A percentile compares a stretch with the other conserved stretches of the same genome.
phyloP scores from a whole-genome alignment of 2,329 filamentous ascomycete species.

The Hymenoscyphus occultus region DNA sequence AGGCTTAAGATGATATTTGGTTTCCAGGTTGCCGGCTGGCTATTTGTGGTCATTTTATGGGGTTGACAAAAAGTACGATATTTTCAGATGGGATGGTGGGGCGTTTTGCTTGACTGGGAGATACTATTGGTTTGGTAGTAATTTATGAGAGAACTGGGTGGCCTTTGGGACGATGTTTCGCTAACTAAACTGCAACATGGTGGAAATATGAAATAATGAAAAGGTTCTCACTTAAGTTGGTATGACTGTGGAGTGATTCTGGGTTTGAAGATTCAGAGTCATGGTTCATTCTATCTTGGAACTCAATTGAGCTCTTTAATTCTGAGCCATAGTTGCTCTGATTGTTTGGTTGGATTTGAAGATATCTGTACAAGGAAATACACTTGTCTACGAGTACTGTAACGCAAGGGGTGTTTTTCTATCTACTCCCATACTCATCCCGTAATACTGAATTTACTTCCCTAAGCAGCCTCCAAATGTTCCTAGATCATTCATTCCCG shows the following conservation, averaged over 20 bases:
- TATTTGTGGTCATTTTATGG: slow-evolving; percentile 2
- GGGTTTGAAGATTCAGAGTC: neutral
- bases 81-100: neutral
- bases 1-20: neutral
- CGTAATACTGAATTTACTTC: no score
- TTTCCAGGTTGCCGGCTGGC: neutral
- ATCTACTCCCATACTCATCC: no score
- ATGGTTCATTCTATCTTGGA: neutral
- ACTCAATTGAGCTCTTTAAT: no score
- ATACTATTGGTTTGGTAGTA: slow-evolving; percentile 7
- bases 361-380: no score
- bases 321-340: no score
- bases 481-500: no score
- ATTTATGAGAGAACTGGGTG: slow-evolving; percentile 1
- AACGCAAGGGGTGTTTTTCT: no score
- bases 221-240: neutral
- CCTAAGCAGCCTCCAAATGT: no score
- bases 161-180: neutral
- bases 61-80: slow-evolving; percentile 3
- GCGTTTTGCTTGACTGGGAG: neutral
- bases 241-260: neutral
- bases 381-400: no score
- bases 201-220: slow-evolving; percentile 2
- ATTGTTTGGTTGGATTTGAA: no score
- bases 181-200: neutral